These are phyloP conservation scores for Corrigiola litoralis DNA, from an alignment of 179 eudicot species.

Conservation along the genomic window DNA sequence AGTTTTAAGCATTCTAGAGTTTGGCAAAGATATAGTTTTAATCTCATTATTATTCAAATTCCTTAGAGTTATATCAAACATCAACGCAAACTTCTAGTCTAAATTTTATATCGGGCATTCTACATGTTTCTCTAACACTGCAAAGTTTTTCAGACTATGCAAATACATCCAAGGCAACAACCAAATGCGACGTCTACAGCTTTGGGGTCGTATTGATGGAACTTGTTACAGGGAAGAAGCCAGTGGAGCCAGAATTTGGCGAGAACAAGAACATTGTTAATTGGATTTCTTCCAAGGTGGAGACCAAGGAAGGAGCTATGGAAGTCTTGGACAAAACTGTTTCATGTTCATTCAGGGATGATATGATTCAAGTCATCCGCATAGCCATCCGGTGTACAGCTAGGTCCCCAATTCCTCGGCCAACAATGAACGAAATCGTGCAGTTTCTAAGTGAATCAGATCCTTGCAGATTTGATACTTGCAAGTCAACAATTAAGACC, in stretches of 20 bases:
- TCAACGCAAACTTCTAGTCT: neutral
- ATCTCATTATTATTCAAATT: no score
- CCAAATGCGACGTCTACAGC: constrained; percentile 93
- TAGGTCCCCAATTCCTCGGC: constrained; percentile 54
- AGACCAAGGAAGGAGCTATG: constrained; percentile 67
- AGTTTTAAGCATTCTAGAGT: neutral
- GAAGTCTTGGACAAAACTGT: constrained; percentile 65
- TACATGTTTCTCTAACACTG: neutral
- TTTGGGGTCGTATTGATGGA: constrained; percentile 81
- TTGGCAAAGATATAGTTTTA: neutral
- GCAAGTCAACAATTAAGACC: constrained; percentile 46
- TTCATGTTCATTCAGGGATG: constrained; percentile 54
- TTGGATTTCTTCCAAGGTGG: constrained; percentile 75
- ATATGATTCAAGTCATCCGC: constrained; percentile 66
- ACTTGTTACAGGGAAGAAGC: constrained; percentile 82
- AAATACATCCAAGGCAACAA: constrained; percentile 82
- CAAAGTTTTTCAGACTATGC: constrained; percentile 62
- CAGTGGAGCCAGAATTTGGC: constrained; percentile 85
- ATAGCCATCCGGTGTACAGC: constrained; percentile 76
- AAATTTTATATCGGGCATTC: neutral
- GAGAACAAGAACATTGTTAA: constrained; percentile 80
- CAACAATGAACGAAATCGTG: constrained; percentile 79
- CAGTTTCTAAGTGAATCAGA: constrained; percentile 71
- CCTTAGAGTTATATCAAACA: neutral
- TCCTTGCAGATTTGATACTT: constrained; percentile 55